Conservation (phyloP, 192 early-diverging fungal species). For the Backusella liffmaniae region DNA sequence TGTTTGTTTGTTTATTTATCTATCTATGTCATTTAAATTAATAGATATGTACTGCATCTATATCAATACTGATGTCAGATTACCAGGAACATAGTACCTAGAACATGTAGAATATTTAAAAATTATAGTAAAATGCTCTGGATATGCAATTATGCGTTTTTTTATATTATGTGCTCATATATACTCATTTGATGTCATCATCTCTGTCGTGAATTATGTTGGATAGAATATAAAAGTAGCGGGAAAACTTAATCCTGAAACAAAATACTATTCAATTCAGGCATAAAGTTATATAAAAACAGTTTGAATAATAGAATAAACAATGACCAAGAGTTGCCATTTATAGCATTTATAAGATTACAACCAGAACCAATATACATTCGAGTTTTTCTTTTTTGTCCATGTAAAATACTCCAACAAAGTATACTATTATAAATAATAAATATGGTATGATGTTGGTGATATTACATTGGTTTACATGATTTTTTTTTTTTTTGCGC, state of each 20-base stretch:
- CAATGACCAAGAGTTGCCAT: not conserved
- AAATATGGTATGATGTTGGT: too few species aligned
- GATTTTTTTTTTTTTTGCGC: not conserved
- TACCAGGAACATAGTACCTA: too few species aligned
- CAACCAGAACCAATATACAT: not conserved
- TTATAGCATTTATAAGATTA: not conserved
- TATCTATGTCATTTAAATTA: too few species aligned
- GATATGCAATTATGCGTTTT: not conserved
- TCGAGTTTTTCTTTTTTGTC: not conserved
- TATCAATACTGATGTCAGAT: too few species aligned
- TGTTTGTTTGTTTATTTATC: too few species aligned
- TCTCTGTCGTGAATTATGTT: not conserved
- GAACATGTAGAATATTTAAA: too few species aligned
- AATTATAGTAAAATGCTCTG: too few species aligned
- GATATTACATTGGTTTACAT: not conserved
- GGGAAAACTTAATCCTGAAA: not conserved
- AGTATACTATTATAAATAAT: too few species aligned
- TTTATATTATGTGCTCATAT: not conserved
- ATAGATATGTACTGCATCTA: too few species aligned
- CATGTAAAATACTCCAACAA: too few species aligned
- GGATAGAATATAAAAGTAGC: not conserved
- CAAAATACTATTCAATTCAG: not conserved
- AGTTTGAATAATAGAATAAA: not conserved
- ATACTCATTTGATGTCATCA: not conserved
- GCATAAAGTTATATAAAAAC: not conserved